Conservation (phyloP, 192 early-diverging fungal genomes). For the Backusella psychrophila region DNA sequence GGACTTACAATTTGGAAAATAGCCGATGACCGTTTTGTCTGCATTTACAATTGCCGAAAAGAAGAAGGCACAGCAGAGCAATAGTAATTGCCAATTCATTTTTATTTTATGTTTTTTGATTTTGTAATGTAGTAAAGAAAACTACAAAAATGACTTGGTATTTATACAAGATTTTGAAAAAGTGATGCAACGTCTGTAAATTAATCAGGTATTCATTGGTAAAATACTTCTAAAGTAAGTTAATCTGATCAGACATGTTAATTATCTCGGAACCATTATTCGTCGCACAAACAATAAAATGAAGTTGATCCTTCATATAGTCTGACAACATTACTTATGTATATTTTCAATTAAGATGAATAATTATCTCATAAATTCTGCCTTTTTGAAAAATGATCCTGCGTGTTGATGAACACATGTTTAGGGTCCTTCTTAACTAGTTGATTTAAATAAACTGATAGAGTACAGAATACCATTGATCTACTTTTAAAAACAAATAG, state of each 20-base stretch:
- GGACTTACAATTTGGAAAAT: conserved; percentile 29
- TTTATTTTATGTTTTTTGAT: neutral
- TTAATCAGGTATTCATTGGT: neutral
- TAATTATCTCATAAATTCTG: neutral
- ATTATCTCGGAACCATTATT: neutral
- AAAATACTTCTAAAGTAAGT: neutral
- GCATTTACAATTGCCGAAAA: neutral
- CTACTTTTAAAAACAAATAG: neutral
- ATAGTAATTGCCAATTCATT: neutral
- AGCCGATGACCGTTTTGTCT: conserved; percentile 17
- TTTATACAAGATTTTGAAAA: neutral
- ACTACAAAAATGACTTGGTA: neutral
- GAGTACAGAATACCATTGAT: neutral
- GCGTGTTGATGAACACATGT: neutral
- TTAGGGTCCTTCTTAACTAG: neutral
- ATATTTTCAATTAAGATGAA: neutral
- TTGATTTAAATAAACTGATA: neutral
- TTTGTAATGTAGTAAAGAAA: neutral
- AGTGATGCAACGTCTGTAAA: neutral
- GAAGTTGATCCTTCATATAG: neutral
- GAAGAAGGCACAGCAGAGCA: neutral
- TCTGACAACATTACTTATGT: neutral
- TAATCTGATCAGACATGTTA: neutral
- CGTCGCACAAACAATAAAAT: neutral
- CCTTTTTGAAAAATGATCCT: neutral